phyloP scores from a whole-genome alignment of 495 filamentous ascomycete genomes.

The Extremus antarcticus region DNA sequence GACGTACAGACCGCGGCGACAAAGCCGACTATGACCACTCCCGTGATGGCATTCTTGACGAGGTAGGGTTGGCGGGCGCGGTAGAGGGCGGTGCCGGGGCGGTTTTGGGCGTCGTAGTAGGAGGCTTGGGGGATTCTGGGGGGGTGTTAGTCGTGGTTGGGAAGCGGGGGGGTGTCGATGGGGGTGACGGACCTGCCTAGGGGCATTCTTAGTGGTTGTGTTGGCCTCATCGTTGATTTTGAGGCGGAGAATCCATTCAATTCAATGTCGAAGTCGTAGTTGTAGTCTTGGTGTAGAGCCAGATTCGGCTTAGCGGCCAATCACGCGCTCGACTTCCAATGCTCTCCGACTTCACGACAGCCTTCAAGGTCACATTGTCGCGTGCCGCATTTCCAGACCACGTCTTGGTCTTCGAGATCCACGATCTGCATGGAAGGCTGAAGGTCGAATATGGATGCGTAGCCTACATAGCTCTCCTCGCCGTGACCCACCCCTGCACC shows the following conservation, averaged over 20 bases:
- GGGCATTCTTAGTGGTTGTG: slow-evolving; percentile 5
- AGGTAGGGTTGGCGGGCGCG: slow-evolving; percentile 86
- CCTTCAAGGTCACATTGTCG: too few relatives aligned
- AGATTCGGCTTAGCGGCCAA: too few relatives aligned
- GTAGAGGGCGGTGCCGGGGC: slow-evolving; percentile 71
- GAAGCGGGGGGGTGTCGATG: too few relatives aligned
- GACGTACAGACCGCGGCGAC: slow-evolving; percentile 71
- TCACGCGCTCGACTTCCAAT: too few relatives aligned
- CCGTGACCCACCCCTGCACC: not conserved
- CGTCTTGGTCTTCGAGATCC: too few relatives aligned
- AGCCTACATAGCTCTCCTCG: slow-evolving; percentile 9
- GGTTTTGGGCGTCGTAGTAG: slow-evolving; percentile 81
- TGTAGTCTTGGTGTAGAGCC: not conserved
- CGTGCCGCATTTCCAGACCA: too few relatives aligned
- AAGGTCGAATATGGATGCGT: not conserved
- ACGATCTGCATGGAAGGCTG: too few relatives aligned
- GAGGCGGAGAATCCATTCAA: not conserved
- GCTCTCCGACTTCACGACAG: not conserved
- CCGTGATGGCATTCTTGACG: slow-evolving; percentile 74
- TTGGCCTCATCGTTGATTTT: not conserved
- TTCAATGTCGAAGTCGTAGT: too few relatives aligned
- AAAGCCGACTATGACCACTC: slow-evolving; percentile 55
- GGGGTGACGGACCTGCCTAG: slow-evolving; percentile 4
- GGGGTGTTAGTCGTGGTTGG: not conserved
- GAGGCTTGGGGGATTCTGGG: slow-evolving; percentile 58